Percentiles rank a stretch among this genome's conserved stretches.
Evolutionary conservation across 2,329 filamentous ascomycete species (phyloP).

Genomic region (Cladosporium colombiae): DNA sequence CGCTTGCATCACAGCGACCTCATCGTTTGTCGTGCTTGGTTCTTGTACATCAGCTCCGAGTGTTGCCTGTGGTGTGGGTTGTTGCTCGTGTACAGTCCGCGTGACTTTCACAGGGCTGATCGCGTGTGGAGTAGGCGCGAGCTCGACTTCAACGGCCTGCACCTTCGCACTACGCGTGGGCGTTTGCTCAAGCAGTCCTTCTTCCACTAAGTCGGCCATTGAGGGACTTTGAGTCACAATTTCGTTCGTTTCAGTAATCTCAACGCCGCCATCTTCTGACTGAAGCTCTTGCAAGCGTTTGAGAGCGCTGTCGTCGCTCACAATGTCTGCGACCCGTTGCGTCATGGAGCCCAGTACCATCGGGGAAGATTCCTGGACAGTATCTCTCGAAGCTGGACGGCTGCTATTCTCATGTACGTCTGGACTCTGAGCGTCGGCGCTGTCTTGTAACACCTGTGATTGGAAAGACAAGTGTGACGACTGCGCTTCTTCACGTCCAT

Average conservation of each 20-base stretch:
- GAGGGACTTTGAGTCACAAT: not conserved
- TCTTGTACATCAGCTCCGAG: not conserved
- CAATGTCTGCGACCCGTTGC: not conserved
- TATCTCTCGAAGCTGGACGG: slow-evolving; percentile 6
- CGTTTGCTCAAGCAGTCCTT: not conserved
- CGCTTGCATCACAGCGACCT: not conserved
- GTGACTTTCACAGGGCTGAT: slow-evolving; percentile 5
- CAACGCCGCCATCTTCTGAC: not conserved
- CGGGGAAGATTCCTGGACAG: slow-evolving; percentile 9
- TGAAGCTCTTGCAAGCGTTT: slow-evolving; percentile 7
- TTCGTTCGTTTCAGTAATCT: not conserved
- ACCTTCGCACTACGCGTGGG: not conserved
- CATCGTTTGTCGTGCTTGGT: not conserved
- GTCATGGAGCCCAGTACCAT: slow-evolving; percentile 1
- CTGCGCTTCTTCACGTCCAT: not conserved
- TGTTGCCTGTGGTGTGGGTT: not conserved
- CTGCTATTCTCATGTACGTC: not conserved
- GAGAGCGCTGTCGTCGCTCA: not conserved
- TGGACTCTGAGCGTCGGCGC: not conserved
- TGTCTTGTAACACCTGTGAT: not conserved
- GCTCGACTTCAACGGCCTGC: not conserved
- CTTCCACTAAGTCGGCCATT: not conserved
- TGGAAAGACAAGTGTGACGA: slow-evolving; percentile 2
- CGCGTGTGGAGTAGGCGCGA: not conserved
- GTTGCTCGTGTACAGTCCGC: not conserved